Evolutionary conservation across 106 monocot species (phyloP).

Genomic region (Acanthochlamys bracteata): DNA sequence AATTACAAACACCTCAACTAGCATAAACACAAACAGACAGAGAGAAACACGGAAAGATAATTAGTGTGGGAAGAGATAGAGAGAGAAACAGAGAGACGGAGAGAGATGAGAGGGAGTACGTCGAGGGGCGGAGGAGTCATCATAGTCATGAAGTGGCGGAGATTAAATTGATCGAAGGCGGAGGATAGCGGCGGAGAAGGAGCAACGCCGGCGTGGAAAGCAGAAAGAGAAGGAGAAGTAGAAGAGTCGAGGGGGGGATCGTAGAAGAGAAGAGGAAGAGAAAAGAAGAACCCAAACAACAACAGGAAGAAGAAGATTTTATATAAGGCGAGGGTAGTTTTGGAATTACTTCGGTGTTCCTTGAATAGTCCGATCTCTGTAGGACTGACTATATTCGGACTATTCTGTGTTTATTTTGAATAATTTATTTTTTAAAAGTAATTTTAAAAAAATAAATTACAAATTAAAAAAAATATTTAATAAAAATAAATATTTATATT

Average conservation of each 20-base stretch:
- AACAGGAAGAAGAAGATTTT: neutral
- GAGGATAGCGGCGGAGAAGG: neutral
- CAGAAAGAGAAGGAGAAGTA: neutral
- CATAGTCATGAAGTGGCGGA: conserved; percentile 41
- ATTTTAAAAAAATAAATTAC: too few relatives aligned
- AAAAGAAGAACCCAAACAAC: too few relatives aligned
- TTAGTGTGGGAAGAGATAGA: neutral
- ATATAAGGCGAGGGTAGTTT: neutral
- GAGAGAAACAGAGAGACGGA: neutral
- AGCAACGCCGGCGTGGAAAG: neutral
- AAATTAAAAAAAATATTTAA: too few relatives aligned
- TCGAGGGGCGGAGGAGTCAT: conserved; percentile 54
- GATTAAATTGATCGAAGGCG: conserved; percentile 8
- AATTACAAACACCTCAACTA: too few relatives aligned
- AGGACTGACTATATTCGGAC: too few relatives aligned
- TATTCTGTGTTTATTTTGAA: too few relatives aligned
- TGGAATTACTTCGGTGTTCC: neutral
- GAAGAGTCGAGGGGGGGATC: conserved; percentile 2
- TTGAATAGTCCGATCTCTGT: too few relatives aligned
- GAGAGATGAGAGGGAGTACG: conserved; percentile 10
- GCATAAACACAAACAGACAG: neutral
- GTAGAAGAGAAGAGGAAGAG: neutral
- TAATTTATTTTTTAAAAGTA: too few relatives aligned
- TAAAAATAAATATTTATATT: too few relatives aligned
- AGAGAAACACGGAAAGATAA: neutral